phyloP scores from a whole-genome alignment of 2,329 filamentous ascomycete genomes.

The Lachnellula occidentalis region DNA sequence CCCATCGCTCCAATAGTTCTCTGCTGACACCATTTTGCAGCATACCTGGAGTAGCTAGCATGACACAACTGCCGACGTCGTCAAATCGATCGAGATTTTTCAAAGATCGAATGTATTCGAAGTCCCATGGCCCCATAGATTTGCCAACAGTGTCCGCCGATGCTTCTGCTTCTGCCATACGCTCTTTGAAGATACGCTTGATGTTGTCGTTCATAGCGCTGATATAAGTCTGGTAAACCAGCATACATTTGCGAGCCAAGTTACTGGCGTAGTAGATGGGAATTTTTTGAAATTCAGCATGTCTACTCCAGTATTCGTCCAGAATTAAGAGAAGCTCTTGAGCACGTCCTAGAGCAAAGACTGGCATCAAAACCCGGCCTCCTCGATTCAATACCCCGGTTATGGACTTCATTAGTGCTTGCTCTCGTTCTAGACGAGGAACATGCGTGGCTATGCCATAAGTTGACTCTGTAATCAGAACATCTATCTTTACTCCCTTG shows the following conservation, averaged over 20 bases:
- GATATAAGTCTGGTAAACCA: conserved; percentile 97
- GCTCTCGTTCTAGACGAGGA: conserved; percentile 83
- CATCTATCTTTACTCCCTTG: conserved; percentile 83
- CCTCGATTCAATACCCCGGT: conserved; percentile 87
- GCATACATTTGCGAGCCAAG: conserved; percentile 93
- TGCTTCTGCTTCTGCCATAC: conserved; percentile 85
- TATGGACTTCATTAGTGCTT: conserved; percentile 91
- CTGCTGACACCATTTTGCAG: conserved; percentile 92
- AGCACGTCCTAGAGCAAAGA: conserved; percentile 88
- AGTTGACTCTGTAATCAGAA: conserved; percentile 94
- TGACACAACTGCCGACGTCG: conserved; percentile 90
- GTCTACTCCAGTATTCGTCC: conserved; percentile 93
- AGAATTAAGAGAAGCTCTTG: conserved; percentile 92
- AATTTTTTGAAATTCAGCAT: conserved; percentile 79
- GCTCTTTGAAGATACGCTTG: conserved; percentile 86
- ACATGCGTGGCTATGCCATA: conserved; percentile 95
- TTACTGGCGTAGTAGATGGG: conserved; percentile 98
- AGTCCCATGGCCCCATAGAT: conserved; percentile 84
- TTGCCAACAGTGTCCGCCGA: conserved; percentile 68
- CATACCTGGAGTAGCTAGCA: conserved; percentile 98
- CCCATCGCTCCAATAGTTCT: conserved; percentile 91
- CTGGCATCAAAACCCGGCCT: conserved; percentile 87
- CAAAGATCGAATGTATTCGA: conserved; percentile 85
- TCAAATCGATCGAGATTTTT: conserved; percentile 95
- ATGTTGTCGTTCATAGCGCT: conserved; percentile 99